Evolutionary conservation across 331 rosid genomes (phyloP).

Genomic region (Rhamnella rubrinervis): DNA sequence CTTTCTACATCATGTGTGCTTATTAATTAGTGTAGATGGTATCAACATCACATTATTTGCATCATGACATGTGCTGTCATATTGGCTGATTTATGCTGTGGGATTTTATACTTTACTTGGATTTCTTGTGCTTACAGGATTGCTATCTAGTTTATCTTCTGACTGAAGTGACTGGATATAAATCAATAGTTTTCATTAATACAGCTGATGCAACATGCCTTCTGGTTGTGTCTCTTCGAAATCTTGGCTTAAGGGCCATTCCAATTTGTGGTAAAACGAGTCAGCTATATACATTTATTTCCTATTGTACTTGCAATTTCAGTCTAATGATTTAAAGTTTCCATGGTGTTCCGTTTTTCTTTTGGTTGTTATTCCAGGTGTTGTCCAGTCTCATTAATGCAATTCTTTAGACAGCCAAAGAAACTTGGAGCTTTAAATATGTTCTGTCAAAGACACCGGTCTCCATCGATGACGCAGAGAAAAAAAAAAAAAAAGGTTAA

Average conservation of each 20-base stretch:
- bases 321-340: slow-evolving; percentile 5
- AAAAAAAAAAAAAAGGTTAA: no score
- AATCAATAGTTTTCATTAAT: slow-evolving; percentile 87
- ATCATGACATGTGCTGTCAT: not conserved
- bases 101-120: not conserved
- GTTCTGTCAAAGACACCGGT: no score
- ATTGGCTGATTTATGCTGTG: not conserved
- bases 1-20: no score
- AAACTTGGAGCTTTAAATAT: no score
- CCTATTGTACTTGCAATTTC: not conserved
- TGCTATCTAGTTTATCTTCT: slow-evolving; percentile 85
- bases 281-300: slow-evolving; percentile 49
- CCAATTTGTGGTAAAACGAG: slow-evolving; percentile 94
- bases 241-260: slow-evolving; percentile 79
- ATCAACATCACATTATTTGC: no score
- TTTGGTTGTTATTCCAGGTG: not conserved
- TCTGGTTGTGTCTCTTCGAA: slow-evolving; percentile 73
- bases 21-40: no score
- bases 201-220: slow-evolving; percentile 81
- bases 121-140: slow-evolving; percentile 45
- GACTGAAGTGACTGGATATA: slow-evolving; percentile 64
- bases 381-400: not conserved
- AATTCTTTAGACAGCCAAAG: no score
- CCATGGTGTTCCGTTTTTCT: not conserved
- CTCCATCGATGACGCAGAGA: no score